phyloP scores from a whole-genome alignment of 2,329 filamentous ascomycete species.

The Ophiocordyceps camponoti-saundersi region DNA sequence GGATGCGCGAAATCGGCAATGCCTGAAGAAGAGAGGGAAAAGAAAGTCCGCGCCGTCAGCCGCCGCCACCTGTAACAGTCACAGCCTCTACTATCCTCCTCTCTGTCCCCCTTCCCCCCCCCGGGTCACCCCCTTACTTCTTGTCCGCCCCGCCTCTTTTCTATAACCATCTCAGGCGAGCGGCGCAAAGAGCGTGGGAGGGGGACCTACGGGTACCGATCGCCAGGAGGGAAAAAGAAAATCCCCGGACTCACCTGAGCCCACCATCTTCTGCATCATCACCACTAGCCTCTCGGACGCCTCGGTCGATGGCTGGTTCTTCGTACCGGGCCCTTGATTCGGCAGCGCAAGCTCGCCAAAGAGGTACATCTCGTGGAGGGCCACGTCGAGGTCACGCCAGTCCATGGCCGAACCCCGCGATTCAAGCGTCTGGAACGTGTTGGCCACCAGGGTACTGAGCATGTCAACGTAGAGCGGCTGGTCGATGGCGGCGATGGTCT shows the following conservation, averaged over 20 bases:
- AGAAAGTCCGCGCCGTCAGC: neutral
- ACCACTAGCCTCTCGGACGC: constrained; percentile 69
- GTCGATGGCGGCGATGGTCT: constrained; percentile 79
- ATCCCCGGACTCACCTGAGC: constrained; percentile 50
- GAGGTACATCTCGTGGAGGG: constrained; percentile 85
- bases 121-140: too few species aligned
- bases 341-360: constrained; percentile 90
- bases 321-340: constrained; percentile 71
- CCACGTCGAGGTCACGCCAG: constrained; percentile 90
- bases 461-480: constrained; percentile 78
- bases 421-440: constrained; percentile 67
- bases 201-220: too few species aligned
- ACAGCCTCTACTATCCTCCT: neutral
- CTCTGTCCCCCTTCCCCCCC: neutral
- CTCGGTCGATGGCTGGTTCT: constrained; percentile 62
- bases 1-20: constrained; percentile 78
- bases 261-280: constrained; percentile 94
- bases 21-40: constrained; percentile 27
- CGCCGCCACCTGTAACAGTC: neutral
- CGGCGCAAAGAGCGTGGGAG: too few species aligned
- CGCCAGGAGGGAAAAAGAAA: neutral
- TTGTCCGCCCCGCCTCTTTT: too few species aligned
- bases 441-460: constrained; percentile 73
- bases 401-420: constrained; percentile 60
- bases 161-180: too few species aligned